These are phyloP conservation scores for Penicillium olsonii DNA, from an alignment of 2,329 filamentous ascomycete genomes.

Conservation along the genomic window DNA sequence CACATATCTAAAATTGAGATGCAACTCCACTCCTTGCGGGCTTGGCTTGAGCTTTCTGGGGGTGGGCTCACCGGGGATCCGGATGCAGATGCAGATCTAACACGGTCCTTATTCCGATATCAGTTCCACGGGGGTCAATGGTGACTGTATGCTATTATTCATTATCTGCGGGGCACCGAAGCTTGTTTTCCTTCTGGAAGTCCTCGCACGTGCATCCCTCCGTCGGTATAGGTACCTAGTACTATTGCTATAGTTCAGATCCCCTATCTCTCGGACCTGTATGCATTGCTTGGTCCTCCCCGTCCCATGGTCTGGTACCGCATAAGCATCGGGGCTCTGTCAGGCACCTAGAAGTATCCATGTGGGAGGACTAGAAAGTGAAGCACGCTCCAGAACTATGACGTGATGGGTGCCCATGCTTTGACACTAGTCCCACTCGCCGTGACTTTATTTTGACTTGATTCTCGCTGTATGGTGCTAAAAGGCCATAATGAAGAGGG, in stretches of 20 bases:
- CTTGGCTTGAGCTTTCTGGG: not conserved
- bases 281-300: too few relatives aligned
- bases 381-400: not conserved
- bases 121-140: not conserved
- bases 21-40: not conserved
- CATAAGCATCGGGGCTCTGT: not conserved
- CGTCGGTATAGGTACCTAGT: too few relatives aligned
- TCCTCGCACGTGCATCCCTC: too few relatives aligned
- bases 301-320: too few relatives aligned
- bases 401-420: not conserved
- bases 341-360: too few relatives aligned
- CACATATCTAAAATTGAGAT: not conserved
- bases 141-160: not conserved
- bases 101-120: constrained; percentile 1
- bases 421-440: not conserved
- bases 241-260: too few relatives aligned
- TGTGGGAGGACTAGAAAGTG: too few relatives aligned
- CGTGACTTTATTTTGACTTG: not conserved
- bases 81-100: not conserved
- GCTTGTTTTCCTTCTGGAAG: constrained; percentile 6
- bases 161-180: not conserved
- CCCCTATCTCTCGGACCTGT: too few relatives aligned
- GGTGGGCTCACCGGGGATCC: constrained; percentile 3
- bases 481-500: too few relatives aligned
- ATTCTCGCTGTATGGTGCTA: too few relatives aligned